Percentiles rank a stretch among this genome's conserved stretches.
These are phyloP conservation scores for Monilinia vaccinii-corymbosi DNA, from an alignment of 2,329 filamentous ascomycete species.

Conservation along the genomic window DNA sequence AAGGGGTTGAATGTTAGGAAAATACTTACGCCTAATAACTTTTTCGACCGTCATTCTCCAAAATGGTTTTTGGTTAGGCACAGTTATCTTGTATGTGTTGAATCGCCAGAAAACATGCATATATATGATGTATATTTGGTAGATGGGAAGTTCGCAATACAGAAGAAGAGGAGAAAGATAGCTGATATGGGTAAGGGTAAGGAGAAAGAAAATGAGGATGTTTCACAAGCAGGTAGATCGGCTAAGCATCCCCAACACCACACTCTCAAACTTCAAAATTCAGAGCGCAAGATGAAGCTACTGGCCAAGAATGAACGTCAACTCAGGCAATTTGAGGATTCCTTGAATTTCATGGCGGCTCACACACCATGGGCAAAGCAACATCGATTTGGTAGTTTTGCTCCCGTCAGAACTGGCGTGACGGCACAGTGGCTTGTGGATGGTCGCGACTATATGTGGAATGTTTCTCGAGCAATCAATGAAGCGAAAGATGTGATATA, in stretches of 20 bases:
- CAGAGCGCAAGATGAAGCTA: constrained; percentile 84
- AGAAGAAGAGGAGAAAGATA: constrained; percentile 57
- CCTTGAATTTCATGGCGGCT: constrained; percentile 74
- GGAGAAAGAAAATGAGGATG: constrained; percentile 1
- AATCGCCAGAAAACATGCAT: constrained; percentile 96
- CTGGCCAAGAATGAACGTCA: constrained; percentile 86
- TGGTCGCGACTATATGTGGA: constrained; percentile 98
- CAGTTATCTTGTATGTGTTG: constrained; percentile 96
- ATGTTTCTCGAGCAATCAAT: constrained; percentile 90
- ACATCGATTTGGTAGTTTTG: constrained; percentile 89
- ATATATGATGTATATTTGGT: constrained; percentile 99
- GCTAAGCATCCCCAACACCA: constrained; percentile 58
- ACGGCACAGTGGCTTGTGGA: constrained; percentile 97
- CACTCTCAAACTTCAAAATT: constrained; percentile 77
- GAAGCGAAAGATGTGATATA: constrained; percentile 98
- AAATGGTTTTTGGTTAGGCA: constrained; percentile 99
- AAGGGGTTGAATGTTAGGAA: constrained; percentile 82
- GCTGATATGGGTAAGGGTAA: constrained; percentile 49
- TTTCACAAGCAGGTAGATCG: constrained; percentile 24
- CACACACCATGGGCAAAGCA: constrained; percentile 74
- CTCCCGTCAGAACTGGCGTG: constrained; percentile 75
- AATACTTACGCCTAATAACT: constrained; percentile 66
- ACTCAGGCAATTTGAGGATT: constrained; percentile 86
- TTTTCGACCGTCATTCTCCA: constrained; percentile 74
- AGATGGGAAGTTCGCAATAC: constrained; percentile 76